Conservation (phyloP, 257 asterid genomes). For the Haberlea rhodopensis region DNA sequence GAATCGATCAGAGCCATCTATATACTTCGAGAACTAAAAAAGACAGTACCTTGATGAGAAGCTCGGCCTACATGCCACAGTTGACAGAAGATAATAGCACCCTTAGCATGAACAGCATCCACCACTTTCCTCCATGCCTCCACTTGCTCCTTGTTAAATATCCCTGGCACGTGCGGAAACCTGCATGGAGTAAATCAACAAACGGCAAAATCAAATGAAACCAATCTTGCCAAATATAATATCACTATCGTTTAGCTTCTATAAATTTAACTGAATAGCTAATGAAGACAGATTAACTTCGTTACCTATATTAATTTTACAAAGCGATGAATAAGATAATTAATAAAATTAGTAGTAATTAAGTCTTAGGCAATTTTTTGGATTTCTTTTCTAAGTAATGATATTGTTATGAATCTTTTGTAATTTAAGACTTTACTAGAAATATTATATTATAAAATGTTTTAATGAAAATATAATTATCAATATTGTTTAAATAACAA, state of each 20-base stretch:
- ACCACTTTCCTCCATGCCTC: conserved; percentile 84
- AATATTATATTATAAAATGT: too few relatives aligned
- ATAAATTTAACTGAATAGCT: too few relatives aligned
- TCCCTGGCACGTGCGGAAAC: conserved; percentile 96
- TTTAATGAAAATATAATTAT: too few relatives aligned
- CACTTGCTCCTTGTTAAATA: conserved; percentile 74
- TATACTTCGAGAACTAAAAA: neutral
- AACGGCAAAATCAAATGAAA: neutral
- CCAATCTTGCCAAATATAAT: neutral
- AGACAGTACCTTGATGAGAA: conserved; percentile 64
- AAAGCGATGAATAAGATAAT: too few relatives aligned
- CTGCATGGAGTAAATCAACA: conserved; percentile 35
- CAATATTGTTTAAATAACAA: too few relatives aligned
- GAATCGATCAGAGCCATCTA: conserved; percentile 15
- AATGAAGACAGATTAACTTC: too few relatives aligned
- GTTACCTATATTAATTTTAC: too few relatives aligned
- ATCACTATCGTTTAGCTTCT: neutral
- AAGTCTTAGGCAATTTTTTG: too few relatives aligned
- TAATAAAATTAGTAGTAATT: too few relatives aligned
- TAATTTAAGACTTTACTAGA: too few relatives aligned
- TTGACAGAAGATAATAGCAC: conserved; percentile 83
- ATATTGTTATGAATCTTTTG: too few relatives aligned
- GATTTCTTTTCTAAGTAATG: too few relatives aligned
- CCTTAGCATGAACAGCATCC: conserved; percentile 73
- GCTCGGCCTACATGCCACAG: conserved; percentile 99